Evolutionary conservation across 441 rosid genomes (phyloP).

Genomic region (Eruca vesicaria): DNA sequence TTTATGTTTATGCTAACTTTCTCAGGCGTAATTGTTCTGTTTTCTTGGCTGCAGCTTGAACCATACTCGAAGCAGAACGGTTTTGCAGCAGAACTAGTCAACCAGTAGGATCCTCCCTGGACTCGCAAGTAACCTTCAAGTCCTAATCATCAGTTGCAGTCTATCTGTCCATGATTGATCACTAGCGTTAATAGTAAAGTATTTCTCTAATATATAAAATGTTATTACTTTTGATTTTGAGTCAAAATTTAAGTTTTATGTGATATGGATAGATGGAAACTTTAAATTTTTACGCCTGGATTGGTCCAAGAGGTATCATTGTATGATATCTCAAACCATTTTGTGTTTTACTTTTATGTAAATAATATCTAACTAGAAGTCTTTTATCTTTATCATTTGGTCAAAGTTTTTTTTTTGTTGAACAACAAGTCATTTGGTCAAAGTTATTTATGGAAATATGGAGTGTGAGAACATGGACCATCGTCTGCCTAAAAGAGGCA

Average conservation of each 20-base stretch:
- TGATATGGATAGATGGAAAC: not conserved
- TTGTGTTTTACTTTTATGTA: not conserved
- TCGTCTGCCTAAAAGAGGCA: not conserved
- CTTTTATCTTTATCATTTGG: not conserved
- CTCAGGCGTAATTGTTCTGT: slow-evolving; percentile 1
- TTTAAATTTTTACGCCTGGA: not conserved
- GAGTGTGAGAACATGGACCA: not conserved
- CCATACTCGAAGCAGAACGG: slow-evolving; percentile 55
- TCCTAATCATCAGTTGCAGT: not conserved
- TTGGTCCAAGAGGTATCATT: slow-evolving; percentile 10
- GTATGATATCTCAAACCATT: not conserved
- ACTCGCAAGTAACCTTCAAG: not conserved
- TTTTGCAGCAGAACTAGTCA: slow-evolving; percentile 32
- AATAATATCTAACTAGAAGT: slow-evolving; percentile 1
- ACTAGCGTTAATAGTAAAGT: slow-evolving; percentile 1
- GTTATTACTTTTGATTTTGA: slow-evolving; percentile 15
- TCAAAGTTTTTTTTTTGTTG: slow-evolving; percentile 21
- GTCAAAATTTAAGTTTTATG: not conserved
- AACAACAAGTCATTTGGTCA: slow-evolving; percentile 13
- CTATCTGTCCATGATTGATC: not conserved
- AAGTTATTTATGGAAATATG: slow-evolving; percentile 13
- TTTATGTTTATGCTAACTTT: not conserved
- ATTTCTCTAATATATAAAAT: not conserved
- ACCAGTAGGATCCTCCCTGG: slow-evolving; percentile 7
- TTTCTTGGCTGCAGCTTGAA: slow-evolving; percentile 45